A percentile compares a stretch with the other conserved stretches of the same genome.
Evolutionary conservation across 306 rosid genomes (phyloP).

Genomic region (Citrullus colocynthis): DNA sequence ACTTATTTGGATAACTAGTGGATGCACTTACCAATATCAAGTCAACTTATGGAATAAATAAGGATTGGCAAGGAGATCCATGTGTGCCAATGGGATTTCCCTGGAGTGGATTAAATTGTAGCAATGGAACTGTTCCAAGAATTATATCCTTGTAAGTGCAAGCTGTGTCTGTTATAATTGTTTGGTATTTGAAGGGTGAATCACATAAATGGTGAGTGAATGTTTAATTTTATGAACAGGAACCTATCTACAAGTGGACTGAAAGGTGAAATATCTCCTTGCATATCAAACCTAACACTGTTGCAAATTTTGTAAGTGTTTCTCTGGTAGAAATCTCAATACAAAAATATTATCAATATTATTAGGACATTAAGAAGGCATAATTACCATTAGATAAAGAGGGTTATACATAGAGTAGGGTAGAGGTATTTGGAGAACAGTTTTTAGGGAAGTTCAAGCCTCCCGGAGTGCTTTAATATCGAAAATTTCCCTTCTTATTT

Average conservation of each 20-base stretch:
- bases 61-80: neutral
- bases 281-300: constrained; percentile 26
- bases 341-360: neutral
- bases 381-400: neutral
- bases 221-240: constrained; percentile 20
- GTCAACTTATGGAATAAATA: constrained; percentile 17
- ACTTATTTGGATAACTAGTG: constrained; percentile 19
- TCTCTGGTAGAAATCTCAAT: neutral
- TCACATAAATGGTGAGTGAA: neutral
- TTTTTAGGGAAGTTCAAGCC: neutral
- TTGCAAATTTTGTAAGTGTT: constrained; percentile 34
- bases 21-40: constrained; percentile 33
- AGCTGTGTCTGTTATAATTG: neutral
- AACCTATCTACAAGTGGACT: constrained; percentile 31
- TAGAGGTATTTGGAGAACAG: neutral
- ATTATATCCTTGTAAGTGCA: constrained; percentile 27
- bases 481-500: neutral
- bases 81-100: neutral
- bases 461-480: neutral
- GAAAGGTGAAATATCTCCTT: constrained; percentile 18
- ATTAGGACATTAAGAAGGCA: neutral
- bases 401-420: neutral
- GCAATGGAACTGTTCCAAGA: constrained; percentile 17
- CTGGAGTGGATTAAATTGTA: neutral
- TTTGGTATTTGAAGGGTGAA: neutral